Conservation (phyloP, 805 yeast species). For the Hanseniaspora singularis region DNA sequence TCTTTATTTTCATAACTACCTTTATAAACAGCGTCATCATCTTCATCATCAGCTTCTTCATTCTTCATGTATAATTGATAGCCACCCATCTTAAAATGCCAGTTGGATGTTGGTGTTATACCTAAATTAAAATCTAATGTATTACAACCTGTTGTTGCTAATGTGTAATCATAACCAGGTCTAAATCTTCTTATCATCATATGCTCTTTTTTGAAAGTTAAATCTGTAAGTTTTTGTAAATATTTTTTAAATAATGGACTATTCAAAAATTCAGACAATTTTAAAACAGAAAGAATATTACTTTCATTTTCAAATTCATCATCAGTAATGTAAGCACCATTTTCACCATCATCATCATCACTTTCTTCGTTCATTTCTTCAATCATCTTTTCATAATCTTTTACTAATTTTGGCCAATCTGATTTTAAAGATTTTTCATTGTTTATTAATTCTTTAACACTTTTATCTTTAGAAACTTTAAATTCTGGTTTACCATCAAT, state of each 20-base stretch:
- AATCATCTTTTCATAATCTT: conserved; percentile 18
- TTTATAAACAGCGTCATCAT: conserved; percentile 79
- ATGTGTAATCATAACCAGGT: conserved; percentile 86
- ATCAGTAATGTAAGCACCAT: conserved; percentile 12
- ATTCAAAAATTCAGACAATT: conserved; percentile 46
- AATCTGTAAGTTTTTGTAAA: conserved; percentile 49
- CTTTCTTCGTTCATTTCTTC: conserved; percentile 36
- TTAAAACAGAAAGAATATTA: conserved; percentile 31
- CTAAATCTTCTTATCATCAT: conserved; percentile 73
- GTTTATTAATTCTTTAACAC: conserved; percentile 21
- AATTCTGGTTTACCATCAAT: conserved; percentile 49
- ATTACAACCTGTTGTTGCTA: conserved; percentile 53
- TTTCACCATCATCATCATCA: conserved; percentile 26
- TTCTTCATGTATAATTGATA: conserved; percentile 82
- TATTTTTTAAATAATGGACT: conserved; percentile 58
- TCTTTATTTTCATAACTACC: conserved; percentile 51
- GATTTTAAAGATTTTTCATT: background rate
- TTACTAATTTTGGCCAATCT: no score
- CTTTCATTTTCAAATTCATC: conserved; percentile 34
- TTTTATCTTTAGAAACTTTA: conserved; percentile 25
- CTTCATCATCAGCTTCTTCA: conserved; percentile 39
- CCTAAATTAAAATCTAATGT: conserved; percentile 70
- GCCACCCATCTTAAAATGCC: conserved; percentile 82
- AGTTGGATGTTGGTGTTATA: conserved; percentile 84
- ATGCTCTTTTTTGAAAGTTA: conserved; percentile 50